A percentile compares a stretch with the other conserved stretches of the same genome.
These are phyloP conservation scores for Aegle marmelos DNA, from an alignment of 345 rosid genomes.

Conservation along the genomic window DNA sequence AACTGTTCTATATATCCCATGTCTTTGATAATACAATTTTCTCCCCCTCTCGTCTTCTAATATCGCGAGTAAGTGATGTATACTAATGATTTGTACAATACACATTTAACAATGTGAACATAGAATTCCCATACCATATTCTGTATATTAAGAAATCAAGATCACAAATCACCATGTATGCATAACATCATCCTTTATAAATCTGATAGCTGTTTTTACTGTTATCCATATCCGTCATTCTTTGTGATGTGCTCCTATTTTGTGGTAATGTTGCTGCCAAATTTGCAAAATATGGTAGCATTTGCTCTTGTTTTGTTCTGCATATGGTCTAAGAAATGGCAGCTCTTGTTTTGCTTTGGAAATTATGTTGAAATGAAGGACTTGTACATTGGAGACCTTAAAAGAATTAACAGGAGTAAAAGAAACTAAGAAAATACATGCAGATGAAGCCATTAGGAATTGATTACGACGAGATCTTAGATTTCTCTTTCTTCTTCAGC, in stretches of 20 bases:
- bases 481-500: slow-evolving; percentile 9
- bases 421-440: neutral
- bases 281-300: neutral
- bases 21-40: slow-evolving; percentile 5
- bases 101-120: slow-evolving; percentile 21
- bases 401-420: neutral
- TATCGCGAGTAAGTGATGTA: neutral
- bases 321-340: too few species aligned
- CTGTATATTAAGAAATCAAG: slow-evolving; percentile 16
- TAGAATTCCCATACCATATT: slow-evolving; percentile 20
- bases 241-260: neutral
- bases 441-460: neutral
- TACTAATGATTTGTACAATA: slow-evolving; percentile 25
- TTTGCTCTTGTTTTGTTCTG: neutral
- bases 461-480: neutral
- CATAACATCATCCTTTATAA: neutral
- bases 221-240: neutral
- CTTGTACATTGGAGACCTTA: neutral
- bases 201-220: neutral
- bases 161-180: slow-evolving; percentile 4
- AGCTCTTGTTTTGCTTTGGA: neutral
- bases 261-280: neutral
- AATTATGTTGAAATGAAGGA: neutral
- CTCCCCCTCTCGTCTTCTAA: neutral
- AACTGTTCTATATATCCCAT: slow-evolving; percentile 17